phyloP scores from a whole-genome alignment of 768 basidiomycete genomes.

The Leccinum broughii region DNA sequence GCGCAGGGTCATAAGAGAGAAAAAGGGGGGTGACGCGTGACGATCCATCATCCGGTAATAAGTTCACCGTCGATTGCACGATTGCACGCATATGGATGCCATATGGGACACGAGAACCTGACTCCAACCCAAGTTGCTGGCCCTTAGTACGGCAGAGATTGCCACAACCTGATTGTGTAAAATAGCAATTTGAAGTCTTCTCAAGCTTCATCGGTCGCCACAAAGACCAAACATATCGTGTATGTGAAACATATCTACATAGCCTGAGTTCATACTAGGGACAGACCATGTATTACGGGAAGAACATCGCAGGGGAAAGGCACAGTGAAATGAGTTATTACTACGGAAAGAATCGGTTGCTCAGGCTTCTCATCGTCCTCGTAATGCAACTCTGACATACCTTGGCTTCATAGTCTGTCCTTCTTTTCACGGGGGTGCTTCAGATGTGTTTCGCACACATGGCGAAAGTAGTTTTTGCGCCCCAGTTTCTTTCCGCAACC shows the following conservation, averaged over 20 bases:
- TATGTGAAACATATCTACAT: not conserved
- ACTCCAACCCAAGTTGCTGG: no score
- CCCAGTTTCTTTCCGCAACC: accelerated
- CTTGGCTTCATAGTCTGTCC: not conserved
- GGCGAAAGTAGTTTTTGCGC: conserved; percentile 11
- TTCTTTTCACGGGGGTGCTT: not conserved
- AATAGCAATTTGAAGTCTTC: no score
- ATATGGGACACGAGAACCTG: no score
- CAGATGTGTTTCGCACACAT: not conserved
- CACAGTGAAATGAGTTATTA: not conserved
- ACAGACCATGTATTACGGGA: not conserved
- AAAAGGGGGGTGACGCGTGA: no score
- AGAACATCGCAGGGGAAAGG: not conserved
- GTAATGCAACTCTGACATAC: not conserved
- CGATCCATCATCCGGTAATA: no score
- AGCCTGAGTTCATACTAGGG: not conserved
- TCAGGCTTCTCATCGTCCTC: not conserved
- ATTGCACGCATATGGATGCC: no score
- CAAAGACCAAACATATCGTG: not conserved
- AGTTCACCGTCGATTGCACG: no score
- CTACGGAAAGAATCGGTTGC: not conserved
- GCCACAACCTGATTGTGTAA: no score
- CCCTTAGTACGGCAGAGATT: no score
- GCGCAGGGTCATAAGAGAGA: no score
- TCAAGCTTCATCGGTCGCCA: no score